Conservation (phyloP, 2,329 filamentous ascomycete genomes). For the Fusarium sp. region DNA sequence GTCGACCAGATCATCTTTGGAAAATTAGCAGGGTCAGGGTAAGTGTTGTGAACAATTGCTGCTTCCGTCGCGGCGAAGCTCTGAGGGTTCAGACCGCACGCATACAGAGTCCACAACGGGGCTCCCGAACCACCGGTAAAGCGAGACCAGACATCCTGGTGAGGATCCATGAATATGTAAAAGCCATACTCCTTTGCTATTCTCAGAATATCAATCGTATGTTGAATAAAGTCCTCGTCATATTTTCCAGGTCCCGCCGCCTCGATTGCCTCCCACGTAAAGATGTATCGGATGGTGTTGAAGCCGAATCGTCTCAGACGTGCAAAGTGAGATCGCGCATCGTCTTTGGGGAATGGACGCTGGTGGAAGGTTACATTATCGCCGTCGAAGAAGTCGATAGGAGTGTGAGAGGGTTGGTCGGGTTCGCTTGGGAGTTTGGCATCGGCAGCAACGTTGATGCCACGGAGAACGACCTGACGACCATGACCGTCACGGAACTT, state of each 20-base stretch:
- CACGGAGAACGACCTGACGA: slow-evolving; percentile 88
- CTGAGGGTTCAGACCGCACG: slow-evolving; percentile 89
- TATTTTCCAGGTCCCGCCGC: slow-evolving; percentile 90
- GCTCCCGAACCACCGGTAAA: slow-evolving; percentile 95
- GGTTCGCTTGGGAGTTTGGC: slow-evolving; percentile 89
- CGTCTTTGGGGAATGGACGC: slow-evolving; percentile 84
- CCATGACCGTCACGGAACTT: slow-evolving; percentile 85
- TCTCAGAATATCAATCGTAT: slow-evolving; percentile 87
- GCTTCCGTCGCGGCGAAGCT: slow-evolving; percentile 89
- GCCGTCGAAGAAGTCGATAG: slow-evolving; percentile 88
- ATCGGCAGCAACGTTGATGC: slow-evolving; percentile 94
- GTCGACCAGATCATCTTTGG: slow-evolving; percentile 99
- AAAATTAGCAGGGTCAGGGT: slow-evolving; percentile 84
- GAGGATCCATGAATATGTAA: slow-evolving; percentile 98
- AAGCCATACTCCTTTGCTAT: slow-evolving; percentile 92
- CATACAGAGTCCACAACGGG: slow-evolving; percentile 97
- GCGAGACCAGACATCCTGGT: slow-evolving; percentile 98
- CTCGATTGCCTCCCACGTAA: slow-evolving; percentile 99
- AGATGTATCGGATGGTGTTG: slow-evolving; percentile 96
- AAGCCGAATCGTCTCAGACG: slow-evolving; percentile 90
- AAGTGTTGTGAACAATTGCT: slow-evolving; percentile 95
- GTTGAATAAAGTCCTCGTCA: slow-evolving; percentile 92
- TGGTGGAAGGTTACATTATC: slow-evolving; percentile 91
- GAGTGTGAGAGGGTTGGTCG: slow-evolving; percentile 82
- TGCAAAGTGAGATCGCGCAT: slow-evolving; percentile 88